Conservation (phyloP, 805 yeast species). For the Zygoascus ofunaensis region DNA sequence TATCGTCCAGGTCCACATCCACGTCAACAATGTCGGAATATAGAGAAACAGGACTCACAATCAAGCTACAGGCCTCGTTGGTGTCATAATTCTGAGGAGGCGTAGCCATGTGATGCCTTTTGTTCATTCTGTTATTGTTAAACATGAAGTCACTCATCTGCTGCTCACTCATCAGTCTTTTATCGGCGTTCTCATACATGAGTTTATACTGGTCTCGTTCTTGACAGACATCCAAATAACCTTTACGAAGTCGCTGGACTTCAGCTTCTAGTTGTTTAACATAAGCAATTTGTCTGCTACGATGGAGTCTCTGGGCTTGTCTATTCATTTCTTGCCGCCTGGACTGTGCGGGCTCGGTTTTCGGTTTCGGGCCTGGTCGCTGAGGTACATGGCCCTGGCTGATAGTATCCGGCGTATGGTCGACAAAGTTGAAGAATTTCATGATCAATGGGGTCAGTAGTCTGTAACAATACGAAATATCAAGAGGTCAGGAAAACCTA, state of each 20-base stretch:
- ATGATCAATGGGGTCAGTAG: too few relatives aligned
- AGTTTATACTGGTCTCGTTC: constrained; percentile 5
- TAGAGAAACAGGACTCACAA: not conserved
- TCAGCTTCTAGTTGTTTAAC: constrained; percentile 4
- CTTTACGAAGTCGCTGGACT: constrained; percentile 4
- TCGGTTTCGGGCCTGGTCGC: constrained; percentile 6
- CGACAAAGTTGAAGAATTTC: not conserved
- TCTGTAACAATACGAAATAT: too few relatives aligned
- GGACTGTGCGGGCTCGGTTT: not conserved
- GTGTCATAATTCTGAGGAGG: not conserved
- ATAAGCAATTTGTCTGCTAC: constrained; percentile 4
- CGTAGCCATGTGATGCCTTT: not conserved
- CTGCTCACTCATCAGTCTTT: not conserved
- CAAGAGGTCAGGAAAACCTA: too few relatives aligned
- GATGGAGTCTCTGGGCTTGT: constrained; percentile 7
- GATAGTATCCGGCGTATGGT: not conserved
- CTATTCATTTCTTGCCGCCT: constrained; percentile 4
- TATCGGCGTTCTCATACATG: not conserved
- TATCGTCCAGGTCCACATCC: too few relatives aligned
- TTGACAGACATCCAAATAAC: not conserved
- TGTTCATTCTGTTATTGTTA: too few relatives aligned
- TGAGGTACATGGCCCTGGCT: not conserved
- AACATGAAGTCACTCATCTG: not conserved
- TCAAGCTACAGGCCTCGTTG: not conserved
- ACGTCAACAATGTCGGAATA: not conserved